These are phyloP conservation scores for Diaporthe sp. DNA, from an alignment of 2,329 filamentous ascomycete genomes.

Conservation along the genomic window DNA sequence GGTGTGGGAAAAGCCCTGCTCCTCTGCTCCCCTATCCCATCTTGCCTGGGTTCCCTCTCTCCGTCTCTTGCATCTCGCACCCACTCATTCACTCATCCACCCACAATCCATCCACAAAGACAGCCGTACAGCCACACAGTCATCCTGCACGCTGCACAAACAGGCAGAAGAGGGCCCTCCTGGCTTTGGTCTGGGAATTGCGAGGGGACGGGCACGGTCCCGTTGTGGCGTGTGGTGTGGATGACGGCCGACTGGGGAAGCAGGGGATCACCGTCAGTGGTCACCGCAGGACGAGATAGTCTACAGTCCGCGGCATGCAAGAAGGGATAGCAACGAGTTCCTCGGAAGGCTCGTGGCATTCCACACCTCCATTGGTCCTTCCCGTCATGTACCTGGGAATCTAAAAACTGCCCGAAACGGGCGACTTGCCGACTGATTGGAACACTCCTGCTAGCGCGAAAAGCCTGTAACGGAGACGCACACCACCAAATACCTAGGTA, in stretches of 20 bases:
- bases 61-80: neutral
- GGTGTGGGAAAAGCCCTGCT: neutral
- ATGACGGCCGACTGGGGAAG: conserved; percentile 29
- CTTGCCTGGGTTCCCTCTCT: neutral
- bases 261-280: conserved; percentile 15
- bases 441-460: neutral
- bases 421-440: conserved; percentile 7
- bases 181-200: conserved; percentile 19
- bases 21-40: neutral
- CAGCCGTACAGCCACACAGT: neutral
- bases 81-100: neutral
- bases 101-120: neutral
- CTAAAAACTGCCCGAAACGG: conserved; percentile 19
- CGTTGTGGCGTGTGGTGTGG: conserved; percentile 30
- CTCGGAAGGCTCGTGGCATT: conserved; percentile 9
- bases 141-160: conserved; percentile 2
- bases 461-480: conserved; percentile 2
- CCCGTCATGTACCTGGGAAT: neutral
- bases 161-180: neutral
- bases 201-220: conserved; percentile 19
- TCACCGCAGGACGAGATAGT: neutral
- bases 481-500: neutral
- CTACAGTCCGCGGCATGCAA: neutral
- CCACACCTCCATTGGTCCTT: conserved; percentile 10
- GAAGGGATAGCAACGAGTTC: neutral